Base-by-base conservation (phyloP, 1,139 yeast species). In the Yarrowia galli region DNA sequence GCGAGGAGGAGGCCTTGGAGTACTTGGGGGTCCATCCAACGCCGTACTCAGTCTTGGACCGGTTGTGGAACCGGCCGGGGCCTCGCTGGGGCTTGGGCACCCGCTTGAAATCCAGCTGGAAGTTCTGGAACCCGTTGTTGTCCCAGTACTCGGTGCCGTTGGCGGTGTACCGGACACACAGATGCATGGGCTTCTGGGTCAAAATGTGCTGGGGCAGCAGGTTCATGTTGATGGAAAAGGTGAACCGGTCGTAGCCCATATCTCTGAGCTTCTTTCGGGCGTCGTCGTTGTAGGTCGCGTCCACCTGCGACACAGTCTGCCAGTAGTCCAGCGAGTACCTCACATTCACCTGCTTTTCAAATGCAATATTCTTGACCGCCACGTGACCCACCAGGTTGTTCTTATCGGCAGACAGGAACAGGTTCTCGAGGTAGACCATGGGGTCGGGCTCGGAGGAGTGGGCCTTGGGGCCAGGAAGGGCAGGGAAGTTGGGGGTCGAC, bases 301-400 rank as follows among this genome's bases (percentile, higher is more conserved):
- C 87, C 38, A 89, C 84, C 75, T 90, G 95, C 49, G 87, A 83
- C 43, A 88, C 85, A 0, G 95, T 87, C 67, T 81, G 80, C 97
- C 97, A 91, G 72, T 83, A 77, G 76, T 91, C 93, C 68, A 85
- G 79, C 0, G 96, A 85, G 75, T 89, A 88, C 65, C 92, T 82
- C 22, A 89, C 82, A 23, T 84, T 81, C 35, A 91, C 86, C 65
- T 78, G 76, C 78, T 91, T 91, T 68, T 86, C 84, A 76, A 83
- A 91, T 1, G 89, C 81, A 22, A 90, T 61, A 77, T 91, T 91
- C 73, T 84, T 83, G 35, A 89, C 97, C 15, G 91, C 92, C 54
- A 91, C 83, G 70, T 87, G 87, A 2, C 97, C 97, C 69, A 86
- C 77, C n/a, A 91, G 77, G 67, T 80, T 81, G 71, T 81, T 81